Evolutionary conservation across 148 eudicot genomes (phyloP).

Genomic region (Vaccinium corymbosum): DNA sequence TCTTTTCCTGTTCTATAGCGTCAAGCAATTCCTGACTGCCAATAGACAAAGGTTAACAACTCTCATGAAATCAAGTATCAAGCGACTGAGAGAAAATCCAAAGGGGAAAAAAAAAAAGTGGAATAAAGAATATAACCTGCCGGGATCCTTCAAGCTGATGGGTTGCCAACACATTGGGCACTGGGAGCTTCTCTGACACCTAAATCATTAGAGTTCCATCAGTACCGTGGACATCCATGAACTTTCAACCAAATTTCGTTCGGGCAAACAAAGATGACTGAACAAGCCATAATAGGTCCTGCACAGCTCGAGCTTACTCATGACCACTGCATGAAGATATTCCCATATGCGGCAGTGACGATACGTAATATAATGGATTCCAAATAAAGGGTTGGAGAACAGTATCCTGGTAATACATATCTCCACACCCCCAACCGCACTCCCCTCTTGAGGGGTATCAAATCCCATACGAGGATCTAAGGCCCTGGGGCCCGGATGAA

Average conservation of each 20-base stretch:
- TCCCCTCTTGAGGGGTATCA: neutral
- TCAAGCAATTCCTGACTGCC: slow-evolving; percentile 90
- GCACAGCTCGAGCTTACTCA: neutral
- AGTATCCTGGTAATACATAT: neutral
- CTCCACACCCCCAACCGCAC: neutral
- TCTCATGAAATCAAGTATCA: slow-evolving; percentile 5
- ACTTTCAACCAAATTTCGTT: neutral
- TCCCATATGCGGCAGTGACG: neutral
- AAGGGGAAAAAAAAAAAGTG: neutral
- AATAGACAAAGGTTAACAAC: slow-evolving; percentile 10
- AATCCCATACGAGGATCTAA: neutral
- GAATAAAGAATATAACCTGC: slow-evolving; percentile 39
- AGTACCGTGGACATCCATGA: neutral
- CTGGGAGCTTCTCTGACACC: slow-evolving; percentile 99
- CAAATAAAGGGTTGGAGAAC: no score
- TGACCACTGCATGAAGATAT: neutral
- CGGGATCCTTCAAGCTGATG: slow-evolving; percentile 83
- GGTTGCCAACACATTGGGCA: slow-evolving; percentile 99
- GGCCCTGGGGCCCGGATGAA: slow-evolving; percentile 1
- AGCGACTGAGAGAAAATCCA: neutral
- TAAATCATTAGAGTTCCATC: slow-evolving; percentile 21
- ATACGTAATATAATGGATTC: neutral
- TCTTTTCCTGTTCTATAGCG: slow-evolving; percentile 81
- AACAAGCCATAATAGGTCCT: slow-evolving; percentile 6
- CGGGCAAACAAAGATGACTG: neutral